Evolutionary conservation across 1,284 basidiomycete species (phyloP), one percentile per base, ranked within the genome.

Genomic region (Cutaneotrichosporon dermatis): DNA sequence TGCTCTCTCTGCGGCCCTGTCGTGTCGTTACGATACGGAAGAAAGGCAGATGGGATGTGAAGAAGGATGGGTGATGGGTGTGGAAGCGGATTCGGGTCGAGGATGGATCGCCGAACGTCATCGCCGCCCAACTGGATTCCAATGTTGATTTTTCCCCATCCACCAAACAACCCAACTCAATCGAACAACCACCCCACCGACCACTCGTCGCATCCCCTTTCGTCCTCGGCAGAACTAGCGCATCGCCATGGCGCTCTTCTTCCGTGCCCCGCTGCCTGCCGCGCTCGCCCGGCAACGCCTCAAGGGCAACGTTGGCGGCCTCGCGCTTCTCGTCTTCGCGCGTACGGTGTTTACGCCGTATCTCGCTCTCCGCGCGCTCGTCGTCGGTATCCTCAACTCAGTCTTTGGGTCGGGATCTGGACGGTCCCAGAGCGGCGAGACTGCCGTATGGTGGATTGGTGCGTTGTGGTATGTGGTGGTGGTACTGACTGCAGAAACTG

Each of bases 291-390:
- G 58, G 11, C 65, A 65, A 12, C 63, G 73, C 6, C 67, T 76
- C 13, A 74, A 74, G 61, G 61, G 66, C 51, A 76, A 74, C 62
- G 46, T 71, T 36, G 73, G 70, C 57, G 58, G 62, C 6, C 57
- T 76, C 35, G 62, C 66, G 6, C 60, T 76, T n/a, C 39, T 60
- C 51, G 33, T 58, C 42, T 60, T 74, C 54, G 42, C 52, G 4
- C 61, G 64, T 9, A 59, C 57, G 2, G n/a, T 69, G 15, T 74
- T 75, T 58, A 65, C 72, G 37, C 72, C 73, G 2, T 76, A 71
- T 55, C 57, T 64, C 35, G 51, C 67, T 6, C 16, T 75, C 33
- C 52, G 68, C n/a, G 51, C 63, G 1, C 56, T 63, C 2, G 8
- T 69, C 0, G 58, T 72, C n/a, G 58, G 55, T 52, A 37, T 64